Conservation (phyloP, 1,139 yeast genomes). For the Pichia sp. region DNA sequence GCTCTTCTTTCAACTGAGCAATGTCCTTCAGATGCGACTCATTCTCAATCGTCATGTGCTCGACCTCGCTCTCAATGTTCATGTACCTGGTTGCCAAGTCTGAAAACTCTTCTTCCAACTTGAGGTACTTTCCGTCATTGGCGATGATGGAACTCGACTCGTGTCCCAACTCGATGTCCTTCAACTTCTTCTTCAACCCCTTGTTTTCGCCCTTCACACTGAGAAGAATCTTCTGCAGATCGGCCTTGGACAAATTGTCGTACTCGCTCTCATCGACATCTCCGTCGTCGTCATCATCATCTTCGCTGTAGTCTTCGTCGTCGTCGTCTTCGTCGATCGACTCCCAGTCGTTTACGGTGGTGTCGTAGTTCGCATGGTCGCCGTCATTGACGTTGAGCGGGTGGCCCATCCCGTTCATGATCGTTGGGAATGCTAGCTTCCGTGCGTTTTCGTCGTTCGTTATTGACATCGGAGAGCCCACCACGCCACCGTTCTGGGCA, state of each 20-base stretch:
- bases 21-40: constrained; percentile 15
- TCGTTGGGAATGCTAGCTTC: constrained; percentile 14
- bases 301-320: background rate
- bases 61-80: constrained; percentile 12
- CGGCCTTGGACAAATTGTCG: background rate
- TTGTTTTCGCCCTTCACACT: constrained; percentile 17
- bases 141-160: constrained; percentile 14
- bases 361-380: background rate
- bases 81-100: constrained; percentile 10
- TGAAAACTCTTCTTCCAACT: constrained; percentile 13
- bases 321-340: constrained; percentile 15
- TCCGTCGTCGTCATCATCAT: constrained; percentile 5
- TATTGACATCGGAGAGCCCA: constrained; percentile 19
- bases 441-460: constrained; percentile 13
- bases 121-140: constrained; percentile 10
- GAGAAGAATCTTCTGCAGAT: constrained; percentile 5
- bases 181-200: constrained; percentile 15
- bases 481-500: constrained; percentile 13
- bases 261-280: constrained; percentile 7
- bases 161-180: constrained; percentile 17
- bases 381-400: constrained; percentile 4
- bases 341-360: constrained; percentile 14
- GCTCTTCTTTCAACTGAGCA: constrained; percentile 9
- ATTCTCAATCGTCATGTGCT: constrained; percentile 15
- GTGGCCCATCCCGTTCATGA: constrained; percentile 13